phyloP scores from a whole-genome alignment of 2,329 filamentous ascomycete species.

The Alternaria conjuncta region DNA sequence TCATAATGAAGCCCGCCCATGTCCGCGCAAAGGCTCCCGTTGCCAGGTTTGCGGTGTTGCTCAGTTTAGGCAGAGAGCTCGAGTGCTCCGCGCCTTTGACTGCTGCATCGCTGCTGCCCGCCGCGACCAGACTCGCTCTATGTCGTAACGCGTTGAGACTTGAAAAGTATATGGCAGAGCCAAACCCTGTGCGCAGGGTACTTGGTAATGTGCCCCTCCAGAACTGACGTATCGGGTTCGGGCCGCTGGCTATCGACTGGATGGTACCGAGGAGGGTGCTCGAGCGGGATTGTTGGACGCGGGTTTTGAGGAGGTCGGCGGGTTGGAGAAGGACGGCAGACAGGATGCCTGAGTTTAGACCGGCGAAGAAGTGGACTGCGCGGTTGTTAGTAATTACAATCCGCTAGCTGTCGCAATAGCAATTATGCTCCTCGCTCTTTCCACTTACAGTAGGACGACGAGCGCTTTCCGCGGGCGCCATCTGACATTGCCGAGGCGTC shows the following conservation, averaged over 20 bases:
- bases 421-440: background rate
- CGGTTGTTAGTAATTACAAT: background rate
- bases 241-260: constrained; percentile 70
- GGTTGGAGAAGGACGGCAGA: constrained; percentile 93
- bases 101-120: constrained; percentile 19
- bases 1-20: constrained; percentile 86
- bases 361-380: constrained; percentile 80
- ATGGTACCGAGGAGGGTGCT: constrained; percentile 72
- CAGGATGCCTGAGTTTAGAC: constrained; percentile 83
- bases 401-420: background rate
- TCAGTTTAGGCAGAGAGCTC: constrained; percentile 80
- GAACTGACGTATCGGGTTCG: constrained; percentile 72
- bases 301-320: constrained; percentile 94
- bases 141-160: constrained; percentile 84
- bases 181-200: constrained; percentile 90
- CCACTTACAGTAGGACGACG: constrained; percentile 58
- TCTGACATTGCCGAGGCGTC: constrained; percentile 57
- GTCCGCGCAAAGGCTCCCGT: constrained; percentile 86
- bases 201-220: constrained; percentile 95
- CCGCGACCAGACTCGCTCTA: constrained; percentile 54
- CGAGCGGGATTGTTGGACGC: constrained; percentile 84
- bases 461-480: constrained; percentile 52
- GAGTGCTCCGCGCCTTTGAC: constrained; percentile 52
- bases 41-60: constrained; percentile 81
- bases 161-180: constrained; percentile 93